Evolutionary conservation across 768 basidiomycete genomes (phyloP).

Genomic region (Termitomyces sp.): DNA sequence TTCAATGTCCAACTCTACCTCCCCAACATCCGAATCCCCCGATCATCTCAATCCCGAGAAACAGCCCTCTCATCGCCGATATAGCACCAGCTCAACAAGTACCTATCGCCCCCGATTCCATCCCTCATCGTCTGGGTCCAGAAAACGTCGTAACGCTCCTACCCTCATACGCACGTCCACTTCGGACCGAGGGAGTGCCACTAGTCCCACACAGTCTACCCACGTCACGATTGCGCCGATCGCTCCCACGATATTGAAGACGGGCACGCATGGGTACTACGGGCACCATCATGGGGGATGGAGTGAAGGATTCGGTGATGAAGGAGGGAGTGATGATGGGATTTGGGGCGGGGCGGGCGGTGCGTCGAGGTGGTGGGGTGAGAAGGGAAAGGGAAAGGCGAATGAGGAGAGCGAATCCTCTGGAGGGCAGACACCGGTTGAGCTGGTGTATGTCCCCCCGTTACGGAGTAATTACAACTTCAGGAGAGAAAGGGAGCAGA

Average conservation of each 20-base stretch:
- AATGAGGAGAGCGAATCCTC: conserved; percentile 26
- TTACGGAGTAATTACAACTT: conserved; percentile 36
- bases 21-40: conserved; percentile 25
- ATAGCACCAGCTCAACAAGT: conserved; percentile 22
- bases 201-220: conserved; percentile 8
- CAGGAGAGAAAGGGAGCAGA: conserved; percentile 22
- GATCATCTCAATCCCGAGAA: conserved; percentile 13
- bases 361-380: conserved; percentile 18
- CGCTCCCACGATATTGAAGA: conserved; percentile 82
- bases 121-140: conserved; percentile 19
- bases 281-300: conserved; percentile 36
- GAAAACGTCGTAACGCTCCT: conserved; percentile 23
- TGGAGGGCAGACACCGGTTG: conserved; percentile 52
- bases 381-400: conserved; percentile 16
- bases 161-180: conserved; percentile 26
- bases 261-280: conserved; percentile 49
- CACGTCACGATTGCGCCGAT: conserved; percentile 50
- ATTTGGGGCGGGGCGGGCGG: conserved; percentile 16
- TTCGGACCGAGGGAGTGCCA: conserved; percentile 1
- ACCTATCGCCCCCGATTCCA: conserved; percentile 23
- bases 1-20: conserved; percentile 22
- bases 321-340: conserved; percentile 35
- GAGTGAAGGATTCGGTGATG: conserved; percentile 50
- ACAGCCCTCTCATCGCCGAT: conserved; percentile 20
- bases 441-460: conserved; percentile 71